Evolutionary conservation across 176 grass and related monocot genomes (phyloP).

Genomic region (Carex scoparia): DNA sequence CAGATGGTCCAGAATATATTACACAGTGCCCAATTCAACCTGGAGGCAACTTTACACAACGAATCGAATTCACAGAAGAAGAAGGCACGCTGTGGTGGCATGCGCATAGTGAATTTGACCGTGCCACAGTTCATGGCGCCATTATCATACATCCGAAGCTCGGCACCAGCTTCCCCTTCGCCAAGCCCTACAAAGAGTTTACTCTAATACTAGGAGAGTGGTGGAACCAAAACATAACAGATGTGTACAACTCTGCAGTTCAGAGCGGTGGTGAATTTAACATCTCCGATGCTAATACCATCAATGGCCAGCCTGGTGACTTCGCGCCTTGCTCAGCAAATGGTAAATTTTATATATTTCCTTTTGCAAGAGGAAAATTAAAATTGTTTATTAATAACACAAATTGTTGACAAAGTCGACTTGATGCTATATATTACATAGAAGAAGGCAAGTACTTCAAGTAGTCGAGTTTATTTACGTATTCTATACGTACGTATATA

Average conservation of each 20-base stretch:
- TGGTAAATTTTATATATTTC: neutral
- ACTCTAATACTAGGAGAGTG: conserved; percentile 50
- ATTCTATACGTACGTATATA: neutral
- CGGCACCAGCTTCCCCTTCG: conserved; percentile 29
- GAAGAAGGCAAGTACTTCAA: neutral
- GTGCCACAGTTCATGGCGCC: conserved; percentile 35
- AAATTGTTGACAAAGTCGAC: neutral
- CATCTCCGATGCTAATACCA: conserved; percentile 48
- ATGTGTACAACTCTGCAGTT: conserved; percentile 36
- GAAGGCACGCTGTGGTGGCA: conserved; percentile 56
- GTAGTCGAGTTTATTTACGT: neutral
- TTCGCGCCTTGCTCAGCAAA: conserved; percentile 15
- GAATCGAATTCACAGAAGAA: conserved; percentile 41
- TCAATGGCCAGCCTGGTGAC: conserved; percentile 45
- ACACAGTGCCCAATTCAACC: conserved; percentile 25
- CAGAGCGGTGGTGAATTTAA: conserved; percentile 36
- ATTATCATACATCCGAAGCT: conserved; percentile 51
- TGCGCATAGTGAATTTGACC: conserved; percentile 31
- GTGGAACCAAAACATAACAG: conserved; percentile 52
- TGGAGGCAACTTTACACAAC: conserved; percentile 31
- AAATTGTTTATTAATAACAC: neutral
- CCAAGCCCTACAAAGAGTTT: conserved; percentile 35
- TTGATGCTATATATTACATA: neutral
- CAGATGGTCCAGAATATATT: conserved; percentile 29
- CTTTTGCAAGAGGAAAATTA: conserved; percentile 31